A percentile compares a stretch with the other conserved stretches of the same genome.
phyloP scores from a whole-genome alignment of 768 basidiomycete genomes.

The Podaxis sp. region DNA sequence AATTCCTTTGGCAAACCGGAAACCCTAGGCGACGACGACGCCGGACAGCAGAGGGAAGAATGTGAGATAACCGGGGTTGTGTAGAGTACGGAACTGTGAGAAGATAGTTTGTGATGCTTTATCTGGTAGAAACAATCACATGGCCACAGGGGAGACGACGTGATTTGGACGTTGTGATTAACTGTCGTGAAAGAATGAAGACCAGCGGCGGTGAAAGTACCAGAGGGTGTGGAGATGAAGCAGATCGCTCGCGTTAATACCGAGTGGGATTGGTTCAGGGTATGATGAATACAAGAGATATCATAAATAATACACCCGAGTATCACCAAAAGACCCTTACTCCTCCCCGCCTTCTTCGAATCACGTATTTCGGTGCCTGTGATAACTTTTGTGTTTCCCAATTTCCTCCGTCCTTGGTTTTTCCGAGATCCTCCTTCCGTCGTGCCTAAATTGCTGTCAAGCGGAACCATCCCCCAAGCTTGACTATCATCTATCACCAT shows the following conservation, averaged over 20 bases:
- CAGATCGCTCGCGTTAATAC: slow-evolving; percentile 28
- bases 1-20: slow-evolving; percentile 61
- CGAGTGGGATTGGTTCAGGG: slow-evolving; percentile 15
- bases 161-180: neutral
- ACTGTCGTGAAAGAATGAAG: neutral
- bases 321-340: neutral
- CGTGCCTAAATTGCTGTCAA: slow-evolving; percentile 2
- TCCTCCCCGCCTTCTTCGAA: neutral
- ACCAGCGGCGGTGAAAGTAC: neutral
- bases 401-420: neutral
- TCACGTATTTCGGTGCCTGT: neutral
- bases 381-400: neutral
- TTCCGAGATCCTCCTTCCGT: slow-evolving; percentile 5
- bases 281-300: neutral
- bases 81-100: neutral
- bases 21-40: slow-evolving; percentile 20
- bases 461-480: slow-evolving; percentile 4
- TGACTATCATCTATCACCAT: slow-evolving; percentile 29
- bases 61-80: slow-evolving; percentile 11
- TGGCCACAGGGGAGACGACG: slow-evolving; percentile 8
- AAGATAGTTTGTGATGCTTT: slow-evolving; percentile 1
- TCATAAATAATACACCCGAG: neutral
- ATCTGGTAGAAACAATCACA: slow-evolving; percentile 20
- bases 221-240: slow-evolving; percentile 21
- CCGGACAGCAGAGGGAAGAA: slow-evolving; percentile 15